Evolutionary conservation across 805 yeast species (phyloP), one percentile per base, ranked within the genome.

Genomic region (Sugiyamaella americana): DNA sequence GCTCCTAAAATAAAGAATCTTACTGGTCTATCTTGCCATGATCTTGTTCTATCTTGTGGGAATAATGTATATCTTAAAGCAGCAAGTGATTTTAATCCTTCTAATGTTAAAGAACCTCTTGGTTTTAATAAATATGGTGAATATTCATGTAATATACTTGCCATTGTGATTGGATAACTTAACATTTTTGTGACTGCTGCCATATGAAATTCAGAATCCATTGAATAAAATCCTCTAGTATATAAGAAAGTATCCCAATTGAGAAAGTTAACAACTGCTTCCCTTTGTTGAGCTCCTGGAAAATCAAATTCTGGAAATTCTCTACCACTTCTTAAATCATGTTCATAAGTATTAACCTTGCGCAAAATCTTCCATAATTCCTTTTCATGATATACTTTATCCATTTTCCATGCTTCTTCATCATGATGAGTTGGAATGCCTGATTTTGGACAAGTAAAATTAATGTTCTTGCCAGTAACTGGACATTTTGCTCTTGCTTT

Each of bases 391-490:
- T 89, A 89, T 20, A 76, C 79, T 5, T 60, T 69, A 63, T 93
- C 98, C 46, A 70, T 67, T 58, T 81, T 82, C 96, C 97, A 93
- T 1, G 96, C 96, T 54, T 84, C 87, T 60, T 75, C 74, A 18
- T 87, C 80, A 61, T 87, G 94, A 64, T 93, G 98, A 3, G 98
- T 93, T 20, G 99, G 98, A 43, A 93, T 88, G 2, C 98, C 98
- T 3, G 96, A 85, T 47, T 76, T 69, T 1, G 98, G 98, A 68
- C 98, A 93, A 1, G 89, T 86, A 64, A 74, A 93, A 54, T 82
- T 74, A 49, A 93, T 86, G 40, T 84, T 82, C 53, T 80, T 76
- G 17, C 79, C 73, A 0, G 97, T 89, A 10, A 89, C 93, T 0
- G 97, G 98, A 64, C 98, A 91, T 59, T 78, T 76, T 8, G 96